These are phyloP conservation scores for Tetrahymena thermophila DNA, from an alignment of 73 alveolate species.

Conservation along the genomic window DNA sequence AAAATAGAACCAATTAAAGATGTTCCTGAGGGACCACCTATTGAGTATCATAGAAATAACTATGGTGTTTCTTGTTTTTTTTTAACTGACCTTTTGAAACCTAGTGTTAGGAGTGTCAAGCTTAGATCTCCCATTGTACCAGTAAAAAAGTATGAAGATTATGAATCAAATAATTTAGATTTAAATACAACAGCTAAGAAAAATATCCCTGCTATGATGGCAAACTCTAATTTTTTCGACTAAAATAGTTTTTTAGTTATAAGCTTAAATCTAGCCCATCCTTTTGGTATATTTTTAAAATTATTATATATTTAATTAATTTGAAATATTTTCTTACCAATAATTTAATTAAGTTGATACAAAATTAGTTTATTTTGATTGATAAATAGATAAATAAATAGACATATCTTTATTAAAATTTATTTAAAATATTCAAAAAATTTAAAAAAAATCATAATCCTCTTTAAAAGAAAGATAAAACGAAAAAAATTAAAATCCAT, in stretches of 20 bases:
- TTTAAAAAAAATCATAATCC: no score
- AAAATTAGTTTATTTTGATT: no score
- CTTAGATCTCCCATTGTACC: conserved; percentile 25
- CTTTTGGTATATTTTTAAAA: background rate
- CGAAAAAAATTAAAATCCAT: background rate
- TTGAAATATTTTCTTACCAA: background rate
- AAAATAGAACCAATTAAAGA: conserved; percentile 34
- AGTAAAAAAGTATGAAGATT: conserved; percentile 27
- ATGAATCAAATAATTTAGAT: conserved; percentile 23
- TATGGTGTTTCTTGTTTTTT: conserved; percentile 33
- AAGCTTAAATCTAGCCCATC: background rate
- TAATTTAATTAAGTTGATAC: background rate
- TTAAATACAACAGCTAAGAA: conserved; percentile 35
- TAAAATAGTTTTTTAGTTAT: background rate
- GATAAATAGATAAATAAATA: background rate
- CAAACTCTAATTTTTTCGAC: conserved; percentile 31
- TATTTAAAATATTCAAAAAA: no score
- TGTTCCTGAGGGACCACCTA: conserved; percentile 1
- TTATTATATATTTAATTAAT: background rate
- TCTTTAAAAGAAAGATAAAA: no score
- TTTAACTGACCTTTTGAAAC: background rate
- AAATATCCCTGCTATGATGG: conserved; percentile 20
- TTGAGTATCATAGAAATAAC: conserved; percentile 27
- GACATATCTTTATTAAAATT: background rate
- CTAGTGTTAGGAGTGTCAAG: conserved; percentile 26